Base-by-base conservation (phyloP, 2,329 filamentous ascomycete species). In the Colletotrichum chlorophyti region DNA sequence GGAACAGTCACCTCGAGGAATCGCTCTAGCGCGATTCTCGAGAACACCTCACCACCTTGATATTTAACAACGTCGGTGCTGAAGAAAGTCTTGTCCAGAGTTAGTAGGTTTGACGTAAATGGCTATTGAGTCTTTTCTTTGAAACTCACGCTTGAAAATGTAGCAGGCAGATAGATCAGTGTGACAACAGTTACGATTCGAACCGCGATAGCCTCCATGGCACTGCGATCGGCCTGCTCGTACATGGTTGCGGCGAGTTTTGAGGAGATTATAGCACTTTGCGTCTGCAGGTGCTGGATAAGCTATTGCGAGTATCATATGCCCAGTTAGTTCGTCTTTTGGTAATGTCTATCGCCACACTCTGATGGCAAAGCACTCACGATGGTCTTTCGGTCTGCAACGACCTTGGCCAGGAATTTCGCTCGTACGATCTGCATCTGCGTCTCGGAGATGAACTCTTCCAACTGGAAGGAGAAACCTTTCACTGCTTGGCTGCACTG, bases 281-380 rank as follows among this genome's bases (percentile, higher is more conserved):
- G 70, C 21, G 65, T 66, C 49, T 72, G 69, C 5, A 73, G 62
- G 53, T 73, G 67, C 42, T 74, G 71, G 21, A 68, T 60, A 12
- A 74, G 63, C 71, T 75, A n/a, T n/a, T n/a, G n/a, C n/a, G n/a
- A n/a, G n/a, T n/a, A n/a, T n/a, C n/a, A n/a, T n/a, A n/a, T n/a
- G n/a, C n/a, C n/a, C n/a, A n/a, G n/a, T n/a, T n/a, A n/a, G n/a
- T n/a, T n/a, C n/a, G n/a, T n/a, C n/a, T n/a, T 3, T 40, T 11
- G 6, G 21, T 17, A 24, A 12, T n/a, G n/a, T n/a, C n/a, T n/a
- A n/a, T n/a, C n/a, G n/a, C n/a, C n/a, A n/a, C n/a, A n/a, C n/a
- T n/a, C n/a, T n/a, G n/a, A n/a, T n/a, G n/a, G n/a, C n/a, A n/a
- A n/a, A n/a, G n/a, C n/a, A 42, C 53, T 8, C 14, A 57, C 53